Percentiles rank a stretch among this genome's conserved stretches.
Conservation (phyloP, 2,329 filamentous ascomycete genomes). For the Clonostachys solani region DNA sequence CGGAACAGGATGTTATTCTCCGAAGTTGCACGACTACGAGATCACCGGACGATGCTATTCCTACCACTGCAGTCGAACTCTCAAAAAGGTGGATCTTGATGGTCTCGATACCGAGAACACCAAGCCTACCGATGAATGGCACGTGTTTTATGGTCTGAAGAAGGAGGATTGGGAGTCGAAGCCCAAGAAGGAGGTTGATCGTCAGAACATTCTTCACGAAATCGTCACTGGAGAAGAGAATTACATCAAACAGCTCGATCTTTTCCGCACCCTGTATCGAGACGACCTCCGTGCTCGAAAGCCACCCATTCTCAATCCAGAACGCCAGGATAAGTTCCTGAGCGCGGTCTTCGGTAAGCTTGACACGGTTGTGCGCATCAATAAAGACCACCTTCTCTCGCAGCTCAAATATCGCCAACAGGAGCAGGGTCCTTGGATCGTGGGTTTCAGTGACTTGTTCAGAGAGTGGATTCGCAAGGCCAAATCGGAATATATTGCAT, state of each 20-base stretch:
- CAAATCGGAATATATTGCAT: slow-evolving; percentile 82
- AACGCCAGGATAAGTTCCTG: slow-evolving; percentile 76
- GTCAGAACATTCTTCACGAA: slow-evolving; percentile 92
- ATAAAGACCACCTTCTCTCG: slow-evolving; percentile 86
- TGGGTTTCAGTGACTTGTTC: slow-evolving; percentile 95
- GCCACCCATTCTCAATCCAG: slow-evolving; percentile 76
- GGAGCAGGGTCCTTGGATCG: slow-evolving; percentile 92
- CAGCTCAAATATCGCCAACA: slow-evolving; percentile 96
- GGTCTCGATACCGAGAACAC: slow-evolving; percentile 66
- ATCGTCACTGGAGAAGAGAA: slow-evolving; percentile 90
- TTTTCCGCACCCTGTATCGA: slow-evolving; percentile 79
- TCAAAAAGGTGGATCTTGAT: slow-evolving; percentile 90
- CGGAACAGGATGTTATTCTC: slow-evolving; percentile 85
- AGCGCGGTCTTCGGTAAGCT: slow-evolving; percentile 85
- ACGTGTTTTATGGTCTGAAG: slow-evolving; percentile 79
- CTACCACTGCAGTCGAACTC: slow-evolving; percentile 85
- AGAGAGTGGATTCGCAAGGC: slow-evolving; percentile 98
- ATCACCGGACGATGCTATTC: slow-evolving; percentile 82
- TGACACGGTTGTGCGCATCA: slow-evolving; percentile 82
- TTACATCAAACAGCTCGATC: slow-evolving; percentile 85
- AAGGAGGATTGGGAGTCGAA: slow-evolving; percentile 70
- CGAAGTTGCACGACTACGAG: slow-evolving; percentile 70
- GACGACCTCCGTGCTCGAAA: slow-evolving; percentile 71
- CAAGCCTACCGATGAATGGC: slow-evolving; percentile 74
- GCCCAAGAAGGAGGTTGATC: slow-evolving; percentile 82